Conservation (phyloP, 139 green algal species). For the Tetradesmus lagerheimii region DNA sequence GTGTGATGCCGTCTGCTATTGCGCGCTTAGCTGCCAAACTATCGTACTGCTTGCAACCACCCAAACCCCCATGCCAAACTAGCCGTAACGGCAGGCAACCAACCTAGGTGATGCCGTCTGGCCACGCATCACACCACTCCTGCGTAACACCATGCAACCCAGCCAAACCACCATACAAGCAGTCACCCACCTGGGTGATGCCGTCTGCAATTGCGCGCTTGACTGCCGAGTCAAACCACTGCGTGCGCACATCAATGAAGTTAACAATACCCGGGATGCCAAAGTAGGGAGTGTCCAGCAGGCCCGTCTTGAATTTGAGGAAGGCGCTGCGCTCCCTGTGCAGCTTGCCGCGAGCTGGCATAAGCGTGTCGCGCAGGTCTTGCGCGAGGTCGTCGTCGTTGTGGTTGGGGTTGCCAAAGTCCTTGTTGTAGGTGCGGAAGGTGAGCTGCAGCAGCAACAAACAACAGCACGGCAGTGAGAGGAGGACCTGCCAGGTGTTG, state of each 20-base stretch:
- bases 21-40: conserved; percentile 64
- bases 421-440: conserved; percentile 75
- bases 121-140: too few relatives aligned
- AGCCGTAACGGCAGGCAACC: too few relatives aligned
- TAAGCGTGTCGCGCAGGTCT: conserved; percentile 67
- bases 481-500: neutral
- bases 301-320: neutral
- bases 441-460: conserved; percentile 57
- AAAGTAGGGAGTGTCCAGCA: conserved; percentile 47
- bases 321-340: neutral
- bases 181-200: conserved; percentile 62
- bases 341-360: conserved; percentile 62
- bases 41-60: conserved; percentile 64
- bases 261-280: conserved; percentile 67
- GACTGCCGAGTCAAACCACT: conserved; percentile 78
- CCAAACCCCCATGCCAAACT: too few relatives aligned
- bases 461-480: neutral
- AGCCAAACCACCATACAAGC: too few relatives aligned
- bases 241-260: conserved; percentile 82
- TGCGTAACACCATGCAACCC: too few relatives aligned
- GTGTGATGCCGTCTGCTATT: conserved; percentile 61
- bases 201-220: conserved; percentile 57
- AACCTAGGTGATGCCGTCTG: too few relatives aligned
- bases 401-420: conserved; percentile 62
- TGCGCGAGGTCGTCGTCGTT: conserved; percentile 74